Percentiles rank a stretch among this genome's conserved stretches.
phyloP scores from a whole-genome alignment of 257 asterid genomes.

The Penstemon newberryi region DNA sequence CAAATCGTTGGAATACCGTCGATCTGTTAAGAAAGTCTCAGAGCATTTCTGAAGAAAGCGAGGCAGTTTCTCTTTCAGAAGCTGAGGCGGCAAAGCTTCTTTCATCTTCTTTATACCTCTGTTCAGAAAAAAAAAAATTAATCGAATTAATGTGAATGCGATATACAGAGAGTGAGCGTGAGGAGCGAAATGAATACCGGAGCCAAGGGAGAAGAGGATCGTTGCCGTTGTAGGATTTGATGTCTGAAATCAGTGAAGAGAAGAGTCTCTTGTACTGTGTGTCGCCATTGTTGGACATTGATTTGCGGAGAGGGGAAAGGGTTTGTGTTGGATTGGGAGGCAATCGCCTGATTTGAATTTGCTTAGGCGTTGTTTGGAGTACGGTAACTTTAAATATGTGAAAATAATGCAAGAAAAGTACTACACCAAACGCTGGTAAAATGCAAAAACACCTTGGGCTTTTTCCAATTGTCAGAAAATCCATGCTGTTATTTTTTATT shows the following conservation, averaged over 20 bases:
- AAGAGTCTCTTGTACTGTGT: conserved; percentile 51
- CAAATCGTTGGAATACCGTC: conserved; percentile 76
- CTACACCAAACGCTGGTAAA: too few species aligned
- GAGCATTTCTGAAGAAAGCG: conserved; percentile 94
- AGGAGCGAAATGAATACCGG: conserved; percentile 46
- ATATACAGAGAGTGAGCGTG: background rate
- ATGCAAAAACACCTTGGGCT: too few species aligned
- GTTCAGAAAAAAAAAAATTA: conserved; percentile 1
- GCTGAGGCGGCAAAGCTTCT: conserved; percentile 67
- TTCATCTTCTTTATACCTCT: conserved; percentile 85
- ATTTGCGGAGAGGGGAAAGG: conserved; percentile 1
- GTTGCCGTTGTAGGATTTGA: conserved; percentile 66
- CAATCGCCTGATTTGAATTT: conserved; percentile 38
- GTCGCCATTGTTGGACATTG: conserved; percentile 49
- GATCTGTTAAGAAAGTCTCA: conserved; percentile 66
- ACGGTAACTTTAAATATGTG: background rate
- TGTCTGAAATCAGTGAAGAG: conserved; percentile 70
- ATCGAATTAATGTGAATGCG: conserved; percentile 17
- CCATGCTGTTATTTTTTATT: background rate
- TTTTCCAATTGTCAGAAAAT: background rate
- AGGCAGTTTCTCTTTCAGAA: conserved; percentile 80
- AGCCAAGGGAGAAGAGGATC: conserved; percentile 98
- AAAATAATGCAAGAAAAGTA: too few species aligned
- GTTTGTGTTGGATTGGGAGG: conserved; percentile 3
- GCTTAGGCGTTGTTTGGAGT: conserved; percentile 29